Base-by-base conservation (phyloP, 129 eudicot genomes). In the Saposhnikovia divaricata region DNA sequence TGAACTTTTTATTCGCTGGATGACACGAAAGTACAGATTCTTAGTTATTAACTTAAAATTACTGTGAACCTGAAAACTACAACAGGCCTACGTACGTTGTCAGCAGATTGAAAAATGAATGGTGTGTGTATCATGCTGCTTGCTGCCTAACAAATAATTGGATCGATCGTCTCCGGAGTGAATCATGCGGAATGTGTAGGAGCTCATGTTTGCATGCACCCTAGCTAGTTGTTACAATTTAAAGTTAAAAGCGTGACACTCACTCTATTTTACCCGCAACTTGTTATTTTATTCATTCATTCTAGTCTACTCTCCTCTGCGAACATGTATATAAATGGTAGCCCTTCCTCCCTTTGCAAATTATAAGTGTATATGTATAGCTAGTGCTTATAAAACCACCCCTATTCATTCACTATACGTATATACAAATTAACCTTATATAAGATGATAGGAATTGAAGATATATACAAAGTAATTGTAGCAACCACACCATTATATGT, bases 401-500 rank as follows among this genome's bases (percentile, higher is more conserved):
- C 76, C 75, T 47, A 59, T 19, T 12, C 75, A 27, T 50, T 1
- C 19, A 25, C 76, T 44, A 4, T 42, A 19, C 51, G 2, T 12
- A 42, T 3, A 43, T 57, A 53, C 42, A 40, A 34, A 34, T 34
- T 34, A 34, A 40, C 4, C 6, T 40, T 11, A 38, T 13, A 1
- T 23, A 79, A 71, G 65, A 89, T 90, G 98, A 93, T 91, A 81
- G 90, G 91, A n/a, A 83, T 86, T 83, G 95, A 85, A 77, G 98
- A 93, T 82, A 83, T 93, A n/a, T 91, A 89, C 80, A 93, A 93
- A 71, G 98, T 93, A 59, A 82, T 91, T 18, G 89, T 78, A 37
- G 98, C 95, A 77, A 91, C 87, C 74, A 85, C 87, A 48, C 98
- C 98, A 8, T 90, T 93, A 39, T 93, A 93, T 72, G 89, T 88